Base-by-base conservation (phyloP, 768 basidiomycete species). In the Mycena sanguinolenta region DNA sequence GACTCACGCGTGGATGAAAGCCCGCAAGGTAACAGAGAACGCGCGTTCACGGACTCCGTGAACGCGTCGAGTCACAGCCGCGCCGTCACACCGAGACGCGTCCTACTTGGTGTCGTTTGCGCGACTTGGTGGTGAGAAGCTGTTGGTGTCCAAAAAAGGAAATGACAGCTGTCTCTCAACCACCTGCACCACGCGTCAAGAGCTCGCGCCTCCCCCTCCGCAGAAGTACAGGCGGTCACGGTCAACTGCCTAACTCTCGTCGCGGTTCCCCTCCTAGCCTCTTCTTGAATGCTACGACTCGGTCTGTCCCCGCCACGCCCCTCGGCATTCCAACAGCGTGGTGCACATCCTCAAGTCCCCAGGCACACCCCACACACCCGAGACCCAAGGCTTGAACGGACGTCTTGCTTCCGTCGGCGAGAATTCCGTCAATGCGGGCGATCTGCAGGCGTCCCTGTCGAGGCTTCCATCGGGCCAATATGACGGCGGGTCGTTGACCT, bases 251-350 rank as follows among this genome's bases (percentile, higher is more conserved):
- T 0, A 78, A 84, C 14, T 93, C 93, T 25, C 94, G 19, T 93
- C 94, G n/a, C n/a, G n/a, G n/a, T n/a, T n/a, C n/a, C n/a, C 94
- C 94, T 34, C 89, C 89, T 16, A 87, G 87, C 61, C 77, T 89
- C 21, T 80, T 91, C 60, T 79, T 93, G 62, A 87, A 86, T 39
- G 82, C 84, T 38, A 85, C 90, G 36, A 88, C 92, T 36, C 91
- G 94, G 65, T 95, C 94, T 49, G 94, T 95, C 27, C 94, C 94
- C 58, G 93, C 92, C 2, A 95, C 94, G 4, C 94, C 94, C 23
- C 79, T 94, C 8, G 88, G 87, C 13, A 80, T 91, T 74, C 89
- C 17, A 85, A 84, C 50, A 84, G 84, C 49, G 80, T 80, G 6
- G 75, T 82, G 14, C 86, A 87, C 77, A 79, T 92, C 53, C n/a